Percentiles rank a stretch among this genome's conserved stretches.
Evolutionary conservation across 129 eudicot genomes (phyloP).

Genomic region (Flaveria brownii): DNA sequence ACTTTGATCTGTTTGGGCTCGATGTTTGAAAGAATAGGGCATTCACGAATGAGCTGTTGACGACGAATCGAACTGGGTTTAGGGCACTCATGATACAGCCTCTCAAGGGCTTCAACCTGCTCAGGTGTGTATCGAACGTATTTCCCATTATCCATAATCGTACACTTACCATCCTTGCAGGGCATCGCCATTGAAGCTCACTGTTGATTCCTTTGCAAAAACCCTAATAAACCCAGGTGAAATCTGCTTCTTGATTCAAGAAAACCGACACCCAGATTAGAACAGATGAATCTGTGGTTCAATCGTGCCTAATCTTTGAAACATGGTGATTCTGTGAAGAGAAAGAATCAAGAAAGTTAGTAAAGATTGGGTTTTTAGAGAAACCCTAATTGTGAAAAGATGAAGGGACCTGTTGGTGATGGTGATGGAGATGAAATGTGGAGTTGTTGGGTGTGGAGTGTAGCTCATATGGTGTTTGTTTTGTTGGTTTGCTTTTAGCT

Average conservation of each 20-base stretch:
- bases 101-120: conserved; percentile 99
- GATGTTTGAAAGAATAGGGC: conserved; percentile 88
- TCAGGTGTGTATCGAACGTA: conserved; percentile 95
- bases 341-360: conserved; percentile 12
- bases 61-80: conserved; percentile 91
- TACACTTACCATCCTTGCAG: conserved; percentile 87
- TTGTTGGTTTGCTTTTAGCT: conserved; percentile 34
- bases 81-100: conserved; percentile 90
- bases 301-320: conserved; percentile 46
- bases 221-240: neutral
- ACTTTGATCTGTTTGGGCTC: conserved; percentile 98
- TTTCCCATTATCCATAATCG: conserved; percentile 73
- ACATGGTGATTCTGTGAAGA: conserved; percentile 34
- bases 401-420: conserved; percentile 15
- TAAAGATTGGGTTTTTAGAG: conserved; percentile 2
- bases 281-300: neutral
- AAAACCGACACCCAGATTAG: neutral
- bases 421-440: conserved; percentile 22
- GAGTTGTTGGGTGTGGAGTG: conserved; percentile 10
- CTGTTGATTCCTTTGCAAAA: neutral
- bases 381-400: conserved; percentile 27
- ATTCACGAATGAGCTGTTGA: conserved; percentile 92
- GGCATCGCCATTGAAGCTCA: conserved; percentile 47
- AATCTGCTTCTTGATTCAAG: neutral
- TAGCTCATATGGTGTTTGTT: conserved; percentile 21